Conservation (phyloP, 805 yeast species). For the Cyberlindnera sargentensis region DNA sequence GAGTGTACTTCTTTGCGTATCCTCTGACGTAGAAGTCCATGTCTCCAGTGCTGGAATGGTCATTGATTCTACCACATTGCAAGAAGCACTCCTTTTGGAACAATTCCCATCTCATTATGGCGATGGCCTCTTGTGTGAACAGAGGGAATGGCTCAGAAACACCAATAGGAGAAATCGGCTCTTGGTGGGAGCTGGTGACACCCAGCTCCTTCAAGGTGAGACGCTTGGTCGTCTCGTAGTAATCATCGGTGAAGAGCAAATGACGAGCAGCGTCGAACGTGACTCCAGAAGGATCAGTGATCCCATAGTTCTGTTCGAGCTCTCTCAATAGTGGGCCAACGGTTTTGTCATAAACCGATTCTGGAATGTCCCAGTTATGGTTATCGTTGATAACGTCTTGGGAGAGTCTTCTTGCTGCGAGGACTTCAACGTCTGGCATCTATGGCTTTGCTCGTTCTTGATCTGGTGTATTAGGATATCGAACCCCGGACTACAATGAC, state of each 20-base stretch:
- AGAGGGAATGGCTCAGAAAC: constrained; percentile 55
- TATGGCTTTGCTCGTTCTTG: too few relatives aligned
- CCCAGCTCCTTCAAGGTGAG: constrained; percentile 46
- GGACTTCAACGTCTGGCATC: constrained; percentile 11
- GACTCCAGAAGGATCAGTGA: constrained; percentile 18
- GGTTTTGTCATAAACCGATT: constrained; percentile 8
- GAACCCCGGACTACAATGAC: too few relatives aligned
- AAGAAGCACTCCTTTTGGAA: constrained; percentile 39
- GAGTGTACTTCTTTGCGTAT: constrained; percentile 37
- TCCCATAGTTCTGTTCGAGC: constrained; percentile 9
- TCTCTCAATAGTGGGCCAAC: constrained; percentile 12
- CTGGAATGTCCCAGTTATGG: constrained; percentile 12
- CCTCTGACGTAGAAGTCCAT: constrained; percentile 46
- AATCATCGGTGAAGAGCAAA: constrained; percentile 31
- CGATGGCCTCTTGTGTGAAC: constrained; percentile 53
- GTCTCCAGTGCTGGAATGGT: constrained; percentile 39
- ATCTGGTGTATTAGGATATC: too few relatives aligned
- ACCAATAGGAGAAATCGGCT: constrained; percentile 48
- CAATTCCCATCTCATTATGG: constrained; percentile 50
- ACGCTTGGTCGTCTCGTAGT: constrained; percentile 29
- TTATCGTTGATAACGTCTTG: constrained; percentile 15
- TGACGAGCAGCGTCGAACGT: constrained; percentile 33
- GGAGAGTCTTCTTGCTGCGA: constrained; percentile 2
- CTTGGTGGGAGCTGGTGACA: constrained; percentile 27
- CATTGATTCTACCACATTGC: constrained; percentile 36